These are phyloP conservation scores for Blastocystis sp. DNA, from an alignment of 352 stramenopile genomes.

Conservation along the genomic window DNA sequence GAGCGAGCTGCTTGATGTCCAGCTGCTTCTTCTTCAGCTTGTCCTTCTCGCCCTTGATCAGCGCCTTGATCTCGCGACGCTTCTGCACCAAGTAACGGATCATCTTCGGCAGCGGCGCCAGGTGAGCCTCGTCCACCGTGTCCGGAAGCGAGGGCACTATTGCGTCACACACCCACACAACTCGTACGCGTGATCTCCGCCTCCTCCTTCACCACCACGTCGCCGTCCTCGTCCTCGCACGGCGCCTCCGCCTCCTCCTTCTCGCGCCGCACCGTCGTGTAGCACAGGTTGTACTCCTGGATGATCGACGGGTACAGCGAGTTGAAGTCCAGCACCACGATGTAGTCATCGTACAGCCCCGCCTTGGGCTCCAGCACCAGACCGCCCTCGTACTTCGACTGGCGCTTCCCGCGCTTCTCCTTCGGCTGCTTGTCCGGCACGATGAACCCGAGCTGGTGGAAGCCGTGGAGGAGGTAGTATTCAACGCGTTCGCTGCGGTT, in stretches of 20 bases:
- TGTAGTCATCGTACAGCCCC: conserved; percentile 98
- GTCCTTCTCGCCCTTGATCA: conserved; percentile 92
- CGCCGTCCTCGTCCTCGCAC: conserved; percentile 80
- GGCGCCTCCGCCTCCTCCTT: conserved; percentile 78
- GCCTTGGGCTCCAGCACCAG: conserved; percentile 99
- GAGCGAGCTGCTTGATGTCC: conserved; percentile 97
- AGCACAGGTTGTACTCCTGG: conserved; percentile 99
- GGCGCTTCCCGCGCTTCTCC: conserved; percentile 71
- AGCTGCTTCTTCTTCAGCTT: conserved; percentile 86
- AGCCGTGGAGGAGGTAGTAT: conserved; percentile 99
- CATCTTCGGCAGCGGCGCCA: conserved; percentile 73
- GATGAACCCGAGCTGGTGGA: conserved; percentile 94
- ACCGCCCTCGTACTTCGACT: conserved; percentile 89
- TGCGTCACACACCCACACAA: not conserved
- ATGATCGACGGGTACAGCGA: conserved; percentile 99
- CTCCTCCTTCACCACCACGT: conserved; percentile 78
- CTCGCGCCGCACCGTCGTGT: conserved; percentile 92
- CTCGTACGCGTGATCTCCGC: conserved; percentile 76
- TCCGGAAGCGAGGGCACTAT: conserved; percentile 44
- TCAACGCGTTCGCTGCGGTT: conserved; percentile 97
- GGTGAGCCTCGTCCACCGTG: conserved; percentile 20
- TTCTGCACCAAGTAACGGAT: conserved; percentile 87
- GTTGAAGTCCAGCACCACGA: conserved; percentile 99
- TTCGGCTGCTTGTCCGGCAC: conserved; percentile 87
- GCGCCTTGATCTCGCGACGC: conserved; percentile 94